phyloP scores from a whole-genome alignment of 2,329 filamentous ascomycete species.

The Aspergillus flavus region DNA sequence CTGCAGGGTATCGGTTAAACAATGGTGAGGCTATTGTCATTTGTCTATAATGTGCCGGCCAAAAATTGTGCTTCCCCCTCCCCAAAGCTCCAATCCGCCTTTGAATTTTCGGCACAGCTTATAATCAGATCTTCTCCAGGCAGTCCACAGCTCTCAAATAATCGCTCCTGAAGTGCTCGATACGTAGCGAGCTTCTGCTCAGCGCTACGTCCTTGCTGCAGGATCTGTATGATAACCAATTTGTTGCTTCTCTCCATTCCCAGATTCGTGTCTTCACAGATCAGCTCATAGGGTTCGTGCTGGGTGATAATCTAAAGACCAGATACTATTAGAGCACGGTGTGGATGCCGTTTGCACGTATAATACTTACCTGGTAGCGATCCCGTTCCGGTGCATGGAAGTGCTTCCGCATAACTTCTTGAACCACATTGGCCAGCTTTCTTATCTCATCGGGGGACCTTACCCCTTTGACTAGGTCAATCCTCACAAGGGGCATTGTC shows the following conservation, averaged over 20 bases:
- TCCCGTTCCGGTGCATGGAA: slow-evolving; percentile 33
- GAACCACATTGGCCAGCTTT: slow-evolving; percentile 29
- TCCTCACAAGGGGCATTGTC: slow-evolving; percentile 34
- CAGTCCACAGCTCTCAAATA: slow-evolving; percentile 11
- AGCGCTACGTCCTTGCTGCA: slow-evolving; percentile 34
- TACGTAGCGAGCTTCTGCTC: slow-evolving; percentile 30
- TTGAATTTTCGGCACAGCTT: slow-evolving; percentile 23
- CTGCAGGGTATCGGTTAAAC: rapidly evolving
- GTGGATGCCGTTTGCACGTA: background rate
- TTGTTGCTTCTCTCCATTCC: slow-evolving; percentile 27
- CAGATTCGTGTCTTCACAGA: slow-evolving; percentile 37
- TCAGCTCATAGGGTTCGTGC: slow-evolving; percentile 34
- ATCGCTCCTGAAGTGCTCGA: slow-evolving; percentile 20
- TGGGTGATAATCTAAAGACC: slow-evolving; percentile 32
- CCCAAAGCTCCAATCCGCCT: slow-evolving; percentile 38
- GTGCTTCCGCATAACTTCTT: slow-evolving; percentile 29
- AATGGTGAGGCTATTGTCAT: background rate
- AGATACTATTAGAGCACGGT: background rate
- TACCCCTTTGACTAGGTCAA: slow-evolving; percentile 30
- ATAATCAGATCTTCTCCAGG: slow-evolving; percentile 32
- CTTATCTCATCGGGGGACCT: slow-evolving; percentile 26
- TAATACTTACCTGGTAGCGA: slow-evolving; percentile 24
- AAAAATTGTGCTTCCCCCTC: slow-evolving; percentile 33
- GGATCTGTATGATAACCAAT: slow-evolving; percentile 35
- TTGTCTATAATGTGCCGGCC: background rate